phyloP scores from a whole-genome alignment of 2,329 filamentous ascomycete genomes.

The Onygena corvina region DNA sequence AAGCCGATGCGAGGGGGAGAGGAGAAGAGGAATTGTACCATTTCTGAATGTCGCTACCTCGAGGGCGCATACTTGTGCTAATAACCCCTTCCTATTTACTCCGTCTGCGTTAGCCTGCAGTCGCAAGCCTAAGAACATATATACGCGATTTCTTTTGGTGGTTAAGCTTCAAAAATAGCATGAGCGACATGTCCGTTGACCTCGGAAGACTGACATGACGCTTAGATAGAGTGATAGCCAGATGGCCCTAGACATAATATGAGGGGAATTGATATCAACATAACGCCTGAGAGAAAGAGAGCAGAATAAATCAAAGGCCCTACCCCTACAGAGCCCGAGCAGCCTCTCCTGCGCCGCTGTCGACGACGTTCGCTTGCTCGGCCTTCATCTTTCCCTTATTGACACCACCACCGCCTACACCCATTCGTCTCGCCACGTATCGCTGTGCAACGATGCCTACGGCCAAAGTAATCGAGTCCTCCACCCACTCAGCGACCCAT shows the following conservation, averaged over 20 bases:
- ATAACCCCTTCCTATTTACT: no score
- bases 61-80: no score
- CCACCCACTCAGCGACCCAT: conserved; percentile 96
- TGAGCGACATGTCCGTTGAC: no score
- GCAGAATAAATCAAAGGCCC: neutral
- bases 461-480: conserved; percentile 66
- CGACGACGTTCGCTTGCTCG: conserved; percentile 44
- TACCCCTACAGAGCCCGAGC: conserved; percentile 41
- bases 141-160: no score
- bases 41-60: no score
- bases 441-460: conserved; percentile 83
- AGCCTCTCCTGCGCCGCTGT: conserved; percentile 48
- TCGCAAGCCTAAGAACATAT: no score
- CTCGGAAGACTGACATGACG: no score
- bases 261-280: conserved; percentile 4
- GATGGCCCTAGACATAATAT: conserved; percentile 6
- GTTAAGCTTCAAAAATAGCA: no score
- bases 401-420: conserved; percentile 70
- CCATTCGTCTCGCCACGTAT: conserved; percentile 91
- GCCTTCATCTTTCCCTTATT: conserved; percentile 43
- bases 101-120: no score
- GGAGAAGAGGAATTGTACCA: no score
- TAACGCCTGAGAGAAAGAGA: conserved; percentile 6
- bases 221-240: no score
- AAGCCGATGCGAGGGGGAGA: no score